Evolutionary conservation across 2,329 filamentous ascomycete species (phyloP), one percentile per base, ranked within the genome.

Genomic region (Escovopsis sp.): DNA sequence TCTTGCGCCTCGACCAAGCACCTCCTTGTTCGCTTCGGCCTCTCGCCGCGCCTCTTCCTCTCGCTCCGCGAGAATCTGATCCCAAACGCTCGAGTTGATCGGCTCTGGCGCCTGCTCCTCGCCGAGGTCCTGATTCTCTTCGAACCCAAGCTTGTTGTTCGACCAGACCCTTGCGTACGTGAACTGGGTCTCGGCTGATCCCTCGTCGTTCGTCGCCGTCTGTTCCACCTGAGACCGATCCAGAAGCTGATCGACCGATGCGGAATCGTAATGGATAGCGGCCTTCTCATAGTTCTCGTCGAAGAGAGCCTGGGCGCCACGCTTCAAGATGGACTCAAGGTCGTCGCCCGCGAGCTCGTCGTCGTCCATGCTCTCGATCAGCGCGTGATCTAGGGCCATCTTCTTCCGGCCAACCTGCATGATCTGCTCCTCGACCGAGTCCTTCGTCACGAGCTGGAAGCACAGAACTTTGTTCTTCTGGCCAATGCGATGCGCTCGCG

Each of bases 391-490:
- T 0, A 98, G 72, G 0, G 86, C 86, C 77, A 98, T 86, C 64
- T 98, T 98, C 62, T 85, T 93, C 51, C 86, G 82, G 6, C 91
- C 91, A 51, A 94, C 86, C 57, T 95, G 85, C 68, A 96, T 83
- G 42, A 98, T 96, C 56, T 89, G 88, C 62, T 98, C 91, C 57
- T 98, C 91, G 0, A 83, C 86, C 25, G 81, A 89, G 34, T 81
- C 76, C 45, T 88, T 82, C 2, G 87, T 96, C 68, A 94, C 86
- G 0, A 98, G 66, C 57, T 96, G 89, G 53, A 96, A 94, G 49
- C 93, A 94, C 2, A 98, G 71, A 0, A 98, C 91, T 52, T 93
- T 95, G 50, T 91, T 87, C 60, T 87, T 86, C 61, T 98, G 93
- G 0, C 93, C 93, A 48, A 98, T 96, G 24, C 91, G 81, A 60